Base-by-base conservation (phyloP, 208 protist genomes). In the Trypanosoma theileri region DNA sequence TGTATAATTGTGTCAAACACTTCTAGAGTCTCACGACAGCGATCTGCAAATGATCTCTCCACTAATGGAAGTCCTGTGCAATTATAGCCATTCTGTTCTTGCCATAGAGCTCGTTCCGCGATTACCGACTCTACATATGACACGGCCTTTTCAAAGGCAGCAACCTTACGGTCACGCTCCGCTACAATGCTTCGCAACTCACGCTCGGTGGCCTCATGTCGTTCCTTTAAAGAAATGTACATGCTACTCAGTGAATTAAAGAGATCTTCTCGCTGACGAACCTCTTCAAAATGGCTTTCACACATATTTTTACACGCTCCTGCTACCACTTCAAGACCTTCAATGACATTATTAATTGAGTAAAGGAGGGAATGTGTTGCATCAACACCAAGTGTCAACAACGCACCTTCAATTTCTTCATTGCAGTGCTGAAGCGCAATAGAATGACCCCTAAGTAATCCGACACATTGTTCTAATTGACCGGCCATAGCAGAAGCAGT, bases 111-210 rank as follows among this genome's bases (percentile, higher is more conserved):
- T 52, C 86, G 81, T 68, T 94, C 89, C 13, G 84, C 77, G 16
- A 94, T 46, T 3, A 92, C 80, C n/a, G 72, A 61, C 52, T 89
- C 79, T 4, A 94, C 79, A 72, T 94, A 91, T 54, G 78, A 50
- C 21, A 91, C 73, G 3, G 79, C 85, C 55, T 78, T 59, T 59
- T 92, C 84, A 53, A 89, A 82, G 1, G 84, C 58, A 2, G 80
- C 79, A 28, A 86, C 75, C 62, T 87, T 80, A 45, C 73, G 73
- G 56, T 92, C 80, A 28, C 81, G 75, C 51, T 90, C 81, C 19
- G 58, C 55, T 17, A 81, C 66, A 50, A 90, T 48, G 51, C 63
- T 64, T 24, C 77, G 77, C 65, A 92, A 52, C 60, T 95, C 86
- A 52, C 59, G 40, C 73, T 92, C 89, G 2, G 69, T 66, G 0